These are phyloP conservation scores for Collybiopsis confluens DNA, from an alignment of 768 basidiomycete genomes.

Conservation along the genomic window DNA sequence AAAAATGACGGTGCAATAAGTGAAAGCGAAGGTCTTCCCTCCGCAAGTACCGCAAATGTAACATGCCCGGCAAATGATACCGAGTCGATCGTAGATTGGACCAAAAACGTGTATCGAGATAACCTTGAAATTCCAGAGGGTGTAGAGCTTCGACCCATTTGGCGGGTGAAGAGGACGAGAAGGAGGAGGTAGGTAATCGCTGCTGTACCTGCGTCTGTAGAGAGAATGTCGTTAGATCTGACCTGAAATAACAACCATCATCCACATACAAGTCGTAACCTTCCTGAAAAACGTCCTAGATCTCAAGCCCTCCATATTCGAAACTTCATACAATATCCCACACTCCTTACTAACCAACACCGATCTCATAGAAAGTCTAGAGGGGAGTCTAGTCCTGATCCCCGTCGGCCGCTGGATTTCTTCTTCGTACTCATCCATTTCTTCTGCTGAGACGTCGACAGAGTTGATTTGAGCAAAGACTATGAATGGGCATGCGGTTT, in stretches of 20 bases:
- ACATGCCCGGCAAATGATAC: conserved; percentile 86
- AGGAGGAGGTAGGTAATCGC: conserved; percentile 63
- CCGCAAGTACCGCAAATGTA: conserved; percentile 81
- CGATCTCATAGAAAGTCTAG: conserved; percentile 56
- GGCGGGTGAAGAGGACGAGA: conserved; percentile 65
- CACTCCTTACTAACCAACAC: conserved; percentile 78
- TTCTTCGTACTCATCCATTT: conserved; percentile 68
- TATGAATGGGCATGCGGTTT: conserved; percentile 59
- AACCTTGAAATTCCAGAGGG: conserved; percentile 76
- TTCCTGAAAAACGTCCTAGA: conserved; percentile 69
- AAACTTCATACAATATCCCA: conserved; percentile 67
- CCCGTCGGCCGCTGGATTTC: conserved; percentile 77
- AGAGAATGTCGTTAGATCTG: neutral
- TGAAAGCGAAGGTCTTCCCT: conserved; percentile 77
- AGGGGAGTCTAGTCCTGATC: conserved; percentile 50
- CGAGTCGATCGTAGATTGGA: conserved; percentile 76
- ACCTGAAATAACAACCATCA: neutral
- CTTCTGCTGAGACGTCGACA: conserved; percentile 41
- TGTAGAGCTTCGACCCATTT: conserved; percentile 71
- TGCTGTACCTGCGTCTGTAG: conserved; percentile 68
- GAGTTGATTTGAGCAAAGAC: conserved; percentile 65
- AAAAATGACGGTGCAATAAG: conserved; percentile 83
- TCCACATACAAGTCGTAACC: conserved; percentile 57
- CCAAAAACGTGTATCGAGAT: conserved; percentile 79
- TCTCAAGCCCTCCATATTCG: conserved; percentile 64